Evolutionary conservation across 2,329 filamentous ascomycete genomes (phyloP).

Genomic region (Fusarium nisikadoi): DNA sequence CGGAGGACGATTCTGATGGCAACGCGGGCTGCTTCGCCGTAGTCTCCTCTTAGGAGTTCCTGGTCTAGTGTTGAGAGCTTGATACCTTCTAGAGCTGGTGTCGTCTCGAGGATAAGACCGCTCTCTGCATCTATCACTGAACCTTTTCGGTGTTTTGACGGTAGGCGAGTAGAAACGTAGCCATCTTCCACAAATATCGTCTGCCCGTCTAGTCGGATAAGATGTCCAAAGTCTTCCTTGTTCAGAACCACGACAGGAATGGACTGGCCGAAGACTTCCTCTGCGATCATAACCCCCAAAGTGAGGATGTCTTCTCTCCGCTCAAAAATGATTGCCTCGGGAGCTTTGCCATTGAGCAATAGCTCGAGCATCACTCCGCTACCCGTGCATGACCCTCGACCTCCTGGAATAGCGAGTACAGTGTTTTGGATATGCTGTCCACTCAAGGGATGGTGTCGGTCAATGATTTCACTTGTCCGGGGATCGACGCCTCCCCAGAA

Average conservation of each 20-base stretch:
- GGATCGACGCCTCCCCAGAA: constrained; percentile 59
- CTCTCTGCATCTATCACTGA: not conserved
- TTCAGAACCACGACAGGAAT: constrained; percentile 53
- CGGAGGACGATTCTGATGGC: constrained; percentile 30
- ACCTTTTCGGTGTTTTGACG: not conserved
- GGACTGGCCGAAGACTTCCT: constrained; percentile 52
- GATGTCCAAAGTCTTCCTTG: constrained; percentile 20
- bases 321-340: constrained; percentile 55
- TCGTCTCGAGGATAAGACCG: constrained; percentile 1
- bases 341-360: constrained; percentile 52
- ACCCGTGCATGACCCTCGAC: constrained; percentile 60
- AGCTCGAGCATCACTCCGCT: constrained; percentile 58
- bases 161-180: not conserved
- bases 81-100: constrained; percentile 29
- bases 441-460: constrained; percentile 55
- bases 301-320: constrained; percentile 57
- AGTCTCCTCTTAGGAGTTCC: constrained; percentile 9
- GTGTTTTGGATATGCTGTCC: constrained; percentile 47
- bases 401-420: constrained; percentile 56
- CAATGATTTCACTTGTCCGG: constrained; percentile 54
- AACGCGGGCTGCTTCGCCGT: constrained; percentile 22
- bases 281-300: constrained; percentile 56
- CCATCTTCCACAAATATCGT: constrained; percentile 15
- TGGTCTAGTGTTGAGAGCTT: constrained; percentile 18
- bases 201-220: constrained; percentile 10